These are phyloP conservation scores for Saccharomycopsis crataegensis DNA, from an alignment of 1,139 yeast species.

Conservation along the genomic window DNA sequence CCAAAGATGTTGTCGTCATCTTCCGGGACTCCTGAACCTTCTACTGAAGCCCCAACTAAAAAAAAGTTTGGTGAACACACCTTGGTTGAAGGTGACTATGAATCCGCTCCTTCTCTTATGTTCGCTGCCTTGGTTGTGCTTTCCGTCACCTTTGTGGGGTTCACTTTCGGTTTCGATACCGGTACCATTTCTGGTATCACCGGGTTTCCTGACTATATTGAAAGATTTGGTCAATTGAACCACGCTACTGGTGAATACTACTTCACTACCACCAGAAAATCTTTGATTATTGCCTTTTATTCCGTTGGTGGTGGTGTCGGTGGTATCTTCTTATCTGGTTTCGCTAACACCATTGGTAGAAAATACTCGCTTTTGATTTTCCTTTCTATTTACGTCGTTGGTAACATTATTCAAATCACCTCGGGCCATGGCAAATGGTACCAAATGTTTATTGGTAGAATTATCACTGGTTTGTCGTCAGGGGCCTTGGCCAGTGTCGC, in stretches of 20 bases:
- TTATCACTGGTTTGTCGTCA: constrained; percentile 58
- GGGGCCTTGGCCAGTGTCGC: constrained; percentile 57
- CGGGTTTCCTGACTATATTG: constrained; percentile 57
- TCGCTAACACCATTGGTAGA: constrained; percentile 58
- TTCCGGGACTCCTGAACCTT: too few species aligned
- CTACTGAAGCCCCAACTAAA: too few species aligned
- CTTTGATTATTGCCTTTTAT: constrained; percentile 60
- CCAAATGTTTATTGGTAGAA: constrained; percentile 56
- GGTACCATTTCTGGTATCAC: constrained; percentile 77
- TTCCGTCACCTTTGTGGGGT: constrained; percentile 58
- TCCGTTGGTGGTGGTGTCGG: constrained; percentile 72
- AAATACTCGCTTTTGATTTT: constrained; percentile 49
- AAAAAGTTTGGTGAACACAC: background rate
- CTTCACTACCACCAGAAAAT: constrained; percentile 49
- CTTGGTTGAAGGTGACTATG: background rate
- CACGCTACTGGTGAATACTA: constrained; percentile 30
- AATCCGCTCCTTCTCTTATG: background rate
- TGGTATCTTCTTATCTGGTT: constrained; percentile 47
- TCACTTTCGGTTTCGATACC: constrained; percentile 70
- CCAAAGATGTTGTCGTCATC: too few species aligned
- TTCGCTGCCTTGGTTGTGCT: constrained; percentile 32
- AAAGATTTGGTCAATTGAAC: constrained; percentile 39
- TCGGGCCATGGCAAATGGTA: constrained; percentile 43
- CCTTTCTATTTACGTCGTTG: constrained; percentile 52
- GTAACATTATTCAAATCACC: constrained; percentile 58